Evolutionary conservation across 768 basidiomycete species (phyloP).

Genomic region (Naganishia onofrii): DNA sequence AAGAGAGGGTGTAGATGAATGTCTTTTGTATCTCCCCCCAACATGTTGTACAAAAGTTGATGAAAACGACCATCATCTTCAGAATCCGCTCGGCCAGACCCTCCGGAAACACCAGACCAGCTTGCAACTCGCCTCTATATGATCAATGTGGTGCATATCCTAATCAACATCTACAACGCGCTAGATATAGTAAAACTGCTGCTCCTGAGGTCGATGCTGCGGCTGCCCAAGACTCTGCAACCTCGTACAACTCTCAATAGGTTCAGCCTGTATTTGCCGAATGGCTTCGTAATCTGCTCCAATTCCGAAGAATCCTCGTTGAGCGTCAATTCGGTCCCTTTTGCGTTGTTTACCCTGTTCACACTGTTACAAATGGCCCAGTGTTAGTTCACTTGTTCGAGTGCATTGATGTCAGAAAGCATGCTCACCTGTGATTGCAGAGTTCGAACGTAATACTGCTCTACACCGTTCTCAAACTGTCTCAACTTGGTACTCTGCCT

Average conservation of each 20-base stretch:
- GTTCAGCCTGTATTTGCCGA: constrained; percentile 66
- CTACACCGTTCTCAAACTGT: constrained; percentile 74
- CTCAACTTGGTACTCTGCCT: constrained; percentile 53
- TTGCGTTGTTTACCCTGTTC: constrained; percentile 66
- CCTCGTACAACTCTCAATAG: constrained; percentile 72
- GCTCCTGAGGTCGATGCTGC: background rate
- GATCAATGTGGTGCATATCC: background rate
- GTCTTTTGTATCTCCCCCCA: background rate
- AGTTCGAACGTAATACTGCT: constrained; percentile 68
- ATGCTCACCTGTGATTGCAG: constrained; percentile 58
- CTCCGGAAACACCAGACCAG: no score
- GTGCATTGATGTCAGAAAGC: background rate
- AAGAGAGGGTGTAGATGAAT: constrained; percentile 36
- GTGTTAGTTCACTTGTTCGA: background rate
- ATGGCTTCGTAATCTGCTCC: constrained; percentile 93
- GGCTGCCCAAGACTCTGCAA: constrained; percentile 49
- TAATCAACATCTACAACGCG: background rate
- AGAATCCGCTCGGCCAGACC: no score
- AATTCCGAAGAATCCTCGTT: constrained; percentile 83
- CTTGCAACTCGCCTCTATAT: no score
- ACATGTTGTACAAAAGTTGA: constrained; percentile 17
- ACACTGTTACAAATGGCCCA: constrained; percentile 56
- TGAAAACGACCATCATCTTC: no score
- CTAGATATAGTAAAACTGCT: constrained; percentile 18
- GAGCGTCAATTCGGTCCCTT: constrained; percentile 68